Percentiles rank a stretch among this genome's conserved stretches.
These are phyloP conservation scores for Mercurialis annua DNA, from an alignment of 345 rosid genomes.

Conservation along the genomic window DNA sequence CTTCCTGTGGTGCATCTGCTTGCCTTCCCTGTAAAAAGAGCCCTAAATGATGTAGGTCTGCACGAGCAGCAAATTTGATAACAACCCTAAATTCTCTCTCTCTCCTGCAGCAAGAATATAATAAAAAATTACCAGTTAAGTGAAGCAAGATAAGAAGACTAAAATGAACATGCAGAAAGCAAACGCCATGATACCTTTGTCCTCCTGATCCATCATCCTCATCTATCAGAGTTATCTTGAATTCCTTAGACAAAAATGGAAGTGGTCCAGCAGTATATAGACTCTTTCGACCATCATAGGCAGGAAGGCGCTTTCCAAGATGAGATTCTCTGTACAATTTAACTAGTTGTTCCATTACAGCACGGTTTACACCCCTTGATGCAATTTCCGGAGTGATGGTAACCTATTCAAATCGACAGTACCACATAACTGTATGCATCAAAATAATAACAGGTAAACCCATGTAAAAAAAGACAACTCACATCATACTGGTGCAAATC, in stretches of 20 bases:
- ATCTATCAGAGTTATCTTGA: constrained; percentile 60
- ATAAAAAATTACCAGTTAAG: neutral
- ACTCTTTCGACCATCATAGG: constrained; percentile 90
- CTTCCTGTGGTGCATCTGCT: constrained; percentile 96
- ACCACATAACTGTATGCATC: neutral
- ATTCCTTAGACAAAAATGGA: constrained; percentile 74
- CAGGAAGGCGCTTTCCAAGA: constrained; percentile 92
- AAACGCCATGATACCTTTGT: constrained; percentile 43
- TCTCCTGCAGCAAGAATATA: constrained; percentile 43
- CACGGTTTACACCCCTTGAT: constrained; percentile 81
- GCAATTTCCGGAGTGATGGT: constrained; percentile 75
- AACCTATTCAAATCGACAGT: constrained; percentile 40
- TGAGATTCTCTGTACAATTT: constrained; percentile 57
- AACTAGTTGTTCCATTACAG: constrained; percentile 74
- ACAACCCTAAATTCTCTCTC: constrained; percentile 70
- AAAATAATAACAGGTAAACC: constrained; percentile 2
- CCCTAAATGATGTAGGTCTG: constrained; percentile 83
- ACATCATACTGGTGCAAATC: constrained; percentile 97
- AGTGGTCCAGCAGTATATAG: constrained; percentile 92
- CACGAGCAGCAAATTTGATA: constrained; percentile 81
- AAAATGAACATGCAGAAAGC: neutral
- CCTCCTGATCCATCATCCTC: constrained; percentile 84
- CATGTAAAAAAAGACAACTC: constrained; percentile 26
- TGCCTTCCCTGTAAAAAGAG: constrained; percentile 82
- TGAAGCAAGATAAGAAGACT: neutral